Percentiles rank a stretch among this genome's conserved stretches.
These are phyloP conservation scores for Fraxinus quadrangulata DNA, from an alignment of 257 asterid genomes.

Conservation along the genomic window DNA sequence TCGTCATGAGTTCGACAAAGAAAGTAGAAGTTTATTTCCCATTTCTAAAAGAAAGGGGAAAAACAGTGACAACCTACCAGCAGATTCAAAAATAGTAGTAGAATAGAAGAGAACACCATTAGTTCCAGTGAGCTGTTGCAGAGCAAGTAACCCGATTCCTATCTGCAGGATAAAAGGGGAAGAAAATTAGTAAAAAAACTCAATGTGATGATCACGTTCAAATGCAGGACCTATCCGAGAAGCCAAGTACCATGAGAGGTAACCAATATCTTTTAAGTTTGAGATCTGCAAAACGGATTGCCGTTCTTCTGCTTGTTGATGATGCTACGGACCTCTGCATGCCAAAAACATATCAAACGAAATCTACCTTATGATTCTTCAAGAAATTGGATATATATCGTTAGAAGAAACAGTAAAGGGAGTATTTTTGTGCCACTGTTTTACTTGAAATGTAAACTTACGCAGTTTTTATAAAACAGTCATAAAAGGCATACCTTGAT, in stretches of 20 bases:
- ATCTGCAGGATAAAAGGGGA: slow-evolving; percentile 45
- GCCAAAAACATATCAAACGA: not conserved
- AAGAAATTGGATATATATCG: not conserved
- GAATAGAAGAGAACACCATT: slow-evolving; percentile 91
- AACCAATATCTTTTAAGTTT: slow-evolving; percentile 57
- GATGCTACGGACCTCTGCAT: slow-evolving; percentile 51
- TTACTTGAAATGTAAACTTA: not conserved
- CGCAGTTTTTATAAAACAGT: not conserved
- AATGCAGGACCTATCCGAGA: not conserved
- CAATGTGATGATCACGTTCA: not conserved
- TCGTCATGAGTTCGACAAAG: not conserved
- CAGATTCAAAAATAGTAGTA: slow-evolving; percentile 71
- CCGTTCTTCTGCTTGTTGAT: slow-evolving; percentile 48
- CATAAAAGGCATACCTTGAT: slow-evolving; percentile 47
- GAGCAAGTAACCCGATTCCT: slow-evolving; percentile 76
- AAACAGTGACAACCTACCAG: slow-evolving; percentile 51
- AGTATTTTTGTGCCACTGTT: not conserved
- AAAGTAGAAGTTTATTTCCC: not conserved
- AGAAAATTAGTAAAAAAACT: slow-evolving; percentile 13
- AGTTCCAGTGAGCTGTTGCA: slow-evolving; percentile 81
- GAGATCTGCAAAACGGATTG: slow-evolving; percentile 54
- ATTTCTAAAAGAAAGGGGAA: not conserved
- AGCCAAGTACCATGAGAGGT: slow-evolving; percentile 51
- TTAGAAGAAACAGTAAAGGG: not conserved
- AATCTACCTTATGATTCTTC: not conserved